Conservation (phyloP, 805 yeast genomes). For the Suhomyces emberorum region DNA sequence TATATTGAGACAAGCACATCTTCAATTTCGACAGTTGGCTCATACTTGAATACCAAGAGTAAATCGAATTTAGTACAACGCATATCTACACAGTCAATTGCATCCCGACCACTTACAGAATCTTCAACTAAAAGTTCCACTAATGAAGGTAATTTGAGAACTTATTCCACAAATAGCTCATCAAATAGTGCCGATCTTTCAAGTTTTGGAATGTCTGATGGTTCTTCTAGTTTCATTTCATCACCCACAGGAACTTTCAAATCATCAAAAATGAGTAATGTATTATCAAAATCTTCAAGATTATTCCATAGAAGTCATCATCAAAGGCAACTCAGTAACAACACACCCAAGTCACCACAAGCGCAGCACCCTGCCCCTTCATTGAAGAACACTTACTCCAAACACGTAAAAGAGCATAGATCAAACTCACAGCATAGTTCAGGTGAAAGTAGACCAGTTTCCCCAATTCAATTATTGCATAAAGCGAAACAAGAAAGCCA, state of each 20-base stretch:
- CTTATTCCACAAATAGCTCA: slow-evolving; percentile 2
- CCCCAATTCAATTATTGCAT: slow-evolving; percentile 15
- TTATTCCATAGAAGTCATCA: slow-evolving; percentile 23
- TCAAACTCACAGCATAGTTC: slow-evolving; percentile 18
- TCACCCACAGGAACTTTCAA: neutral
- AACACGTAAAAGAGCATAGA: slow-evolving; percentile 32
- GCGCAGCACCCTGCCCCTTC: slow-evolving; percentile 12
- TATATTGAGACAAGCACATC: neutral
- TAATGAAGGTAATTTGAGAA: slow-evolving; percentile 1
- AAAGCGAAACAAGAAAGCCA: neutral
- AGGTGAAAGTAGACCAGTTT: slow-evolving; percentile 18
- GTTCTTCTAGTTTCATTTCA: neutral
- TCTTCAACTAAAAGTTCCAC: slow-evolving; percentile 1
- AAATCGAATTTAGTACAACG: neutral
- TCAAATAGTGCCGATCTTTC: slow-evolving; percentile 1
- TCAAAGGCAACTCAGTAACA: slow-evolving; percentile 7
- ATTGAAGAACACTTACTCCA: slow-evolving; percentile 28
- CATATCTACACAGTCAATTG: neutral
- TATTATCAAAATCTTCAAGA: slow-evolving; percentile 25
- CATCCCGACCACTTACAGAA: neutral
- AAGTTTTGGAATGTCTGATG: neutral
- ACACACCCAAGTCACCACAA: slow-evolving; percentile 5
- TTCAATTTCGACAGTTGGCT: neutral
- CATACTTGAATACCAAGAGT: neutral
- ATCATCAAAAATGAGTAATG: slow-evolving; percentile 17